Conservation (phyloP, 2,329 filamentous ascomycete genomes). For the Cercospora janseana region DNA sequence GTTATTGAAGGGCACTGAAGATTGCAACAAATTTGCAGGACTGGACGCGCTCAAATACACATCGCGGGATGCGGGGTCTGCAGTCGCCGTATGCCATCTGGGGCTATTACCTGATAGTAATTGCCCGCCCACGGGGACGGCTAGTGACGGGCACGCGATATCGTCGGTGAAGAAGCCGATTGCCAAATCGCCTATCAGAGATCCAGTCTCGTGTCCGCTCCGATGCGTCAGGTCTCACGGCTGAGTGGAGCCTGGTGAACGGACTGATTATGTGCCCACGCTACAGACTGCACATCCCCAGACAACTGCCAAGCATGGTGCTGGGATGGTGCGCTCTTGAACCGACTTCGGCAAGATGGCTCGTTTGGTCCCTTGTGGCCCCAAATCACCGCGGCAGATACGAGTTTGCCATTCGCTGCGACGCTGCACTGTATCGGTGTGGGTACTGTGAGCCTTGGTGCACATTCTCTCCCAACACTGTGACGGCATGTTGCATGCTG, state of each 20-base stretch:
- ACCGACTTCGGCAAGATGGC: conserved; percentile 3
- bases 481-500: too few relatives aligned
- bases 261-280: neutral
- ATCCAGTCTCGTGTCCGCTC: conserved; percentile 5
- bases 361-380: neutral
- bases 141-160: conserved; percentile 12
- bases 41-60: conserved; percentile 10
- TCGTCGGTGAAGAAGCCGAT: neutral
- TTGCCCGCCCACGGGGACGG: conserved; percentile 21
- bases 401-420: neutral
- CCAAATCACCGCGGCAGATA: conserved; percentile 11
- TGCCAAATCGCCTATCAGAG: conserved; percentile 9
- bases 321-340: neutral
- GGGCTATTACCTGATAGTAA: conserved; percentile 23
- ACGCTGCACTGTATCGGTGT: neutral
- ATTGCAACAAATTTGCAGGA: conserved; percentile 11
- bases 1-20: conserved; percentile 13
- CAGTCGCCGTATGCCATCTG: neutral
- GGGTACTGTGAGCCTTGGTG: neutral
- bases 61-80: neutral
- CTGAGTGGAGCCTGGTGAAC: conserved; percentile 4
- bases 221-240: conserved; percentile 13
- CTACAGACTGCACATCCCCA: conserved; percentile 8
- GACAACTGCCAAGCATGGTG: conserved; percentile 3
- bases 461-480: conserved; percentile 3